A percentile compares a stretch with the other conserved stretches of the same genome.
Evolutionary conservation across 345 rosid species (phyloP).

Genomic region (Schrenkiella parvula): DNA sequence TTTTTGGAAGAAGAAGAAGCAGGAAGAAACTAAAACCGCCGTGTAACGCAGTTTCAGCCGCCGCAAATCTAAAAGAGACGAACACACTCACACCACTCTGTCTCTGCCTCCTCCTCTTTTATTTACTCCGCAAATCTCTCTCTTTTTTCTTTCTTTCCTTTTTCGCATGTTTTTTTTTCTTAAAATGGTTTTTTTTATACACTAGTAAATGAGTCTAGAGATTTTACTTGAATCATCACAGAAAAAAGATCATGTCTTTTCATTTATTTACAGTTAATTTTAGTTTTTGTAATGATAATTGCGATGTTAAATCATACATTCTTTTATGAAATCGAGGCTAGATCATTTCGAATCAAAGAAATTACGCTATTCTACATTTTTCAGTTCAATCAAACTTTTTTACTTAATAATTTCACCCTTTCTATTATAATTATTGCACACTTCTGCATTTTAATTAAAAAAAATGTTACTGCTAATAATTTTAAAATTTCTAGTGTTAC

Average conservation of each 20-base stretch:
- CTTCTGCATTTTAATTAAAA: too few species aligned
- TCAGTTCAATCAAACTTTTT: not conserved
- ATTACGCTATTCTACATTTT: not conserved
- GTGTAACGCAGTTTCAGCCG: conserved; percentile 49
- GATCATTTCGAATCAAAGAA: not conserved
- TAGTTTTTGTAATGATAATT: not conserved
- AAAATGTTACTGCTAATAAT: too few species aligned
- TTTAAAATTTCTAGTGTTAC: not conserved
- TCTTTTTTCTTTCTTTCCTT: not conserved
- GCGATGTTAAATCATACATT: not conserved
- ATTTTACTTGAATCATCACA: not conserved
- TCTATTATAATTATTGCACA: not conserved
- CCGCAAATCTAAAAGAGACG: conserved; percentile 42
- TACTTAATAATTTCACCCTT: not conserved
- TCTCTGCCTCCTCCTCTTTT: conserved; percentile 20
- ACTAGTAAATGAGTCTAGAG: not conserved
- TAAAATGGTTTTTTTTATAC: not conserved
- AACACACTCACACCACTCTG: conserved; percentile 29
- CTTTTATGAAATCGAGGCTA: not conserved
- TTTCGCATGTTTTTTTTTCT: not conserved
- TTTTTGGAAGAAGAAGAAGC: not conserved
- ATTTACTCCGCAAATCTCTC: conserved; percentile 24
- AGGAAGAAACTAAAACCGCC: conserved; percentile 18
- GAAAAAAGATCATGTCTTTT: not conserved
- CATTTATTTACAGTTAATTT: not conserved